Evolutionary conservation across 257 asterid genomes (phyloP), one percentile per base, ranked within the genome.

Genomic region (Lycium ferocissimum): DNA sequence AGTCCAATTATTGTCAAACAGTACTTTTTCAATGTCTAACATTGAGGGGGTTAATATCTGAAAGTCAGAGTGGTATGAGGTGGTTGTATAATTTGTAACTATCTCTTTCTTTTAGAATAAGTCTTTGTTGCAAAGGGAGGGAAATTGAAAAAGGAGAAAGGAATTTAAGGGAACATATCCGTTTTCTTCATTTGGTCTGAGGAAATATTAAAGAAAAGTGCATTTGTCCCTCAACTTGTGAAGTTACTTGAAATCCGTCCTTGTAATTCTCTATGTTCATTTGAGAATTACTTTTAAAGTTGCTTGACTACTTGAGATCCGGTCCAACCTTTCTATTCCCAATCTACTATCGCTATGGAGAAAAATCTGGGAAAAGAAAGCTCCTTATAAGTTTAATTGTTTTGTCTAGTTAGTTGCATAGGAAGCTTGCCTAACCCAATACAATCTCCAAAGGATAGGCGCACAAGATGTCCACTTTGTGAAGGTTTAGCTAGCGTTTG

Each of bases 351-450:
- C 9, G 17, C 58, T 18, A 12, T 72, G 80, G 57, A 72, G 58
- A 72, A 72, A 40, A 40, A 43, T 45, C 38, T 72, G 10, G 58
- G n/a, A 43, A 69, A n/a, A 5, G 9, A 72, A 72, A 72, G 58
- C 80, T 43, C 58, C 58, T n/a, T 72, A 9, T 43, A 72, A 5
- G 37, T 18, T 43, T 1, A 10, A n/a, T 47, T 71, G 5, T 71
- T 71, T 49, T n/a, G 80, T n/a, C 38, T 72, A 43, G 57, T 72
- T 72, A 72, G 80, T 72, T 72, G 58, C 38, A 20, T n/a, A 45
- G 58, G 38, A 43, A 2, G 80, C 80, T 20, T 45, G 18, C 37
- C 80, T 47, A n/a, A 2, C 18, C 38, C 80, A 18, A 72, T 43
- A 45, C 37, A 45, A 72, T n/a, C 57, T 2, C 17, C 80, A 45